These are phyloP conservation scores for Globisporangium spinosum DNA, from an alignment of 352 stramenopile genomes.

Conservation along the genomic window DNA sequence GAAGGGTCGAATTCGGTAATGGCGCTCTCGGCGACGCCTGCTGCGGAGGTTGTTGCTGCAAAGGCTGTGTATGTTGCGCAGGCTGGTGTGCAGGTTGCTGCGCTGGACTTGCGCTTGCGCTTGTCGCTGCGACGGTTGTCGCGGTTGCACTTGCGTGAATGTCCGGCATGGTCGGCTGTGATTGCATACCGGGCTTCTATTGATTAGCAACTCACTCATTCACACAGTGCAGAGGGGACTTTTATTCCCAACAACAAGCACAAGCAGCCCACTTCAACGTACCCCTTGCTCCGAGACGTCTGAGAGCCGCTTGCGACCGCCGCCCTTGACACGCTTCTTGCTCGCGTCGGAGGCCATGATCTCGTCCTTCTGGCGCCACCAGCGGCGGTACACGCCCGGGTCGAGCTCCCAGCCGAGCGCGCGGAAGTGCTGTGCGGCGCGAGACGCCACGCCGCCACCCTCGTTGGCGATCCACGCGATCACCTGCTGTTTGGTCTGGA, in stretches of 20 bases:
- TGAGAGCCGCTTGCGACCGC: slow-evolving; percentile 13
- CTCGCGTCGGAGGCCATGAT: slow-evolving; percentile 12
- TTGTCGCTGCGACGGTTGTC: slow-evolving; percentile 4
- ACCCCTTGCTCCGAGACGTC: slow-evolving; percentile 4
- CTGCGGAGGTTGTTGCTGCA: background rate
- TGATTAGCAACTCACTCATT: background rate
- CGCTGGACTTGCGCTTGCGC: background rate
- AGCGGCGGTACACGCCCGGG: slow-evolving; percentile 11
- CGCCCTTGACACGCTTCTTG: slow-evolving; percentile 14
- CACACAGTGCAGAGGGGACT: slow-evolving; percentile 1
- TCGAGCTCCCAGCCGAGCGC: slow-evolving; percentile 10
- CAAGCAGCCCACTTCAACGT: background rate
- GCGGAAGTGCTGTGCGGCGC: slow-evolving; percentile 12
- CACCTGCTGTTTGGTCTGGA: slow-evolving; percentile 14
- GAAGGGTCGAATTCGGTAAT: slow-evolving; percentile 13
- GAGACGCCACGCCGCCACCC: slow-evolving; percentile 13
- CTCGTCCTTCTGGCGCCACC: slow-evolving; percentile 13
- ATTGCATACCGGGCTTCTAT: slow-evolving; percentile 10
- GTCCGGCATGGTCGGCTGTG: background rate
- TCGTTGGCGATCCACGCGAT: slow-evolving; percentile 15
- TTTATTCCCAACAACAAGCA: slow-evolving; percentile 1
- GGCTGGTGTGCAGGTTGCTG: background rate
- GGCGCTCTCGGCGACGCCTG: slow-evolving; percentile 2
- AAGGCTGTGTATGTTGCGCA: background rate
- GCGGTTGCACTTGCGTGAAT: slow-evolving; percentile 13